These are phyloP conservation scores for Gillenia trifoliata DNA, from an alignment of 306 rosid species.

Conservation along the genomic window DNA sequence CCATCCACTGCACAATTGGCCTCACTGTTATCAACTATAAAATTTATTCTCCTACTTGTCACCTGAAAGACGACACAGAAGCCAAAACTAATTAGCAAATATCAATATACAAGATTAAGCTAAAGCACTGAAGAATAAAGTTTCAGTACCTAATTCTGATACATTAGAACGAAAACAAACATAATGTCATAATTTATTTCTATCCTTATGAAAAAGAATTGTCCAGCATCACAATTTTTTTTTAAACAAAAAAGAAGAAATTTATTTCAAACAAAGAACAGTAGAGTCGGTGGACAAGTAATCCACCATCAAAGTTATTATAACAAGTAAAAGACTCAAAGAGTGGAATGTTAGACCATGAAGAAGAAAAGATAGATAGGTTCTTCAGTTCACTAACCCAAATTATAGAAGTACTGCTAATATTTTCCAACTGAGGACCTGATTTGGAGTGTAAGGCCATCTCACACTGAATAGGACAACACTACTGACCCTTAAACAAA, in stretches of 20 bases:
- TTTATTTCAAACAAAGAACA: too few relatives aligned
- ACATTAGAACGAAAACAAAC: not conserved
- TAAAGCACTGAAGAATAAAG: not conserved
- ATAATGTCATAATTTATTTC: not conserved
- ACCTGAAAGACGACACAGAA: slow-evolving; percentile 49
- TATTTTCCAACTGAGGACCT: not conserved
- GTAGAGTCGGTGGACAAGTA: too few relatives aligned
- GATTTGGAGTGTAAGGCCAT: not conserved
- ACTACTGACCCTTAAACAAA: not conserved
- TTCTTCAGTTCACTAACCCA: not conserved
- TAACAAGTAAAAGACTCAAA: not conserved
- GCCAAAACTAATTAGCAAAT: slow-evolving; percentile 21
- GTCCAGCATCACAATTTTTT: not conserved
- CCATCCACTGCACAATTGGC: slow-evolving; percentile 33
- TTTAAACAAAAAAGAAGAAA: too few relatives aligned
- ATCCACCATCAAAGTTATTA: not conserved
- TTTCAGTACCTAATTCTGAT: not conserved
- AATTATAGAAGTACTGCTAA: not conserved
- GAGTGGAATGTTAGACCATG: not conserved
- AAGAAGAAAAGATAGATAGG: not conserved
- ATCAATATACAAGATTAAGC: slow-evolving; percentile 10
- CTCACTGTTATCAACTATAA: slow-evolving; percentile 68
- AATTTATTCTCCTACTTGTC: slow-evolving; percentile 85
- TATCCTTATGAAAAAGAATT: not conserved
- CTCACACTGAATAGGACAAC: not conserved